A percentile compares a stretch with the other conserved stretches of the same genome.
phyloP scores from a whole-genome alignment of 192 early-diverging fungal species.

The Anaeromyces robustus region DNA sequence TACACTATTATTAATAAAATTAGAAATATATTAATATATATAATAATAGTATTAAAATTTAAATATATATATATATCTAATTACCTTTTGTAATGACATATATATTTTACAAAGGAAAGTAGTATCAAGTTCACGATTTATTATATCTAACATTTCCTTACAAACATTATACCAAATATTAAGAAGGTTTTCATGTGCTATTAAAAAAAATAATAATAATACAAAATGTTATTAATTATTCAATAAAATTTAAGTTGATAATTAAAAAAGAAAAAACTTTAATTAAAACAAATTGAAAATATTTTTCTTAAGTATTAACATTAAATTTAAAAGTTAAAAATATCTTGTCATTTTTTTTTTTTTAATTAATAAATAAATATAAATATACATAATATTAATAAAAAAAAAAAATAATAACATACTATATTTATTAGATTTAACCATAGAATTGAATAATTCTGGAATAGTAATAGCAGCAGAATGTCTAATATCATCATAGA shows the following conservation, averaged over 20 bases:
- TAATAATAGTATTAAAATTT: slow-evolving; percentile 3
- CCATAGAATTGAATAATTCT: slow-evolving; percentile 46
- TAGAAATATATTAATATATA: too few relatives aligned
- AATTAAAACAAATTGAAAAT: too few relatives aligned
- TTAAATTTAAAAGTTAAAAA: too few relatives aligned
- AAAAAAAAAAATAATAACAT: not conserved
- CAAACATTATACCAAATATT: slow-evolving; percentile 60
- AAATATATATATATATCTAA: slow-evolving; percentile 5
- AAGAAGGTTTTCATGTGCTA: slow-evolving; percentile 31
- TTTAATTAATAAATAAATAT: too few relatives aligned
- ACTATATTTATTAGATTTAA: not conserved
- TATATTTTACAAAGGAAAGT: slow-evolving; percentile 64
- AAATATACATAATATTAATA: not conserved
- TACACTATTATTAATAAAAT: too few relatives aligned
- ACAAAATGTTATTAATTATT: too few relatives aligned
- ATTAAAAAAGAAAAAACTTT: too few relatives aligned
- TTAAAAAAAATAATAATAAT: too few relatives aligned
- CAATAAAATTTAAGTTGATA: too few relatives aligned
- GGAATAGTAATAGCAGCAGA: slow-evolving; percentile 76
- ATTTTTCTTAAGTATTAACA: too few relatives aligned
- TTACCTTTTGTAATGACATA: slow-evolving; percentile 37
- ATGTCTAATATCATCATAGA: slow-evolving; percentile 89
- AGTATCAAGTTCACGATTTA: slow-evolving; percentile 67
- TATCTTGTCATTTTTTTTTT: not conserved
- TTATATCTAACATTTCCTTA: slow-evolving; percentile 60